These are phyloP conservation scores for Musa itinerans DNA, from an alignment of 176 grass and related monocot species.

Conservation along the genomic window DNA sequence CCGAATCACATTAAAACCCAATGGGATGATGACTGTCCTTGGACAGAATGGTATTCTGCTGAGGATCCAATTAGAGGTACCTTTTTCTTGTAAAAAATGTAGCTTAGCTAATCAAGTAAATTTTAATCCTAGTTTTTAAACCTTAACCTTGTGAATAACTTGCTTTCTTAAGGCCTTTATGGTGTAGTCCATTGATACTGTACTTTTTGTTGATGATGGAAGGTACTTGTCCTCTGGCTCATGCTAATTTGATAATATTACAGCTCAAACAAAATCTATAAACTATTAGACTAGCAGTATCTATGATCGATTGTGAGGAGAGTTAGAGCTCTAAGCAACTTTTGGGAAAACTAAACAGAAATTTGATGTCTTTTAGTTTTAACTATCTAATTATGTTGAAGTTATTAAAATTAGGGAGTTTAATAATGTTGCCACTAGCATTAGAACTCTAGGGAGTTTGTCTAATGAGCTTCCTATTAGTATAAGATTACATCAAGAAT, in stretches of 20 bases:
- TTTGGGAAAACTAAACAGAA: too few relatives aligned
- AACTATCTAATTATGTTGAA: too few relatives aligned
- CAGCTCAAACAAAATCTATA: not conserved
- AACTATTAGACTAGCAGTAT: not conserved
- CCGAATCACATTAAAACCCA: constrained; percentile 50
- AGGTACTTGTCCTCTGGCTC: not conserved
- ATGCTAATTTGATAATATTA: not conserved
- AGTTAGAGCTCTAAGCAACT: not conserved
- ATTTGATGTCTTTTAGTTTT: too few relatives aligned
- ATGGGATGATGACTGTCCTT: constrained; percentile 95
- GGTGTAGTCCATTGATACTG: too few relatives aligned
- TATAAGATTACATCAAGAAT: too few relatives aligned
- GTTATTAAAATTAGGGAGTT: too few relatives aligned
- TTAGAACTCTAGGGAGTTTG: too few relatives aligned
- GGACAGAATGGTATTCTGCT: constrained; percentile 98
- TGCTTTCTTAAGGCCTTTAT: not conserved
- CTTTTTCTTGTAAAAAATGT: not conserved
- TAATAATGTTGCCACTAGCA: too few relatives aligned
- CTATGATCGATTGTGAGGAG: not conserved
- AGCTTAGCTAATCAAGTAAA: not conserved
- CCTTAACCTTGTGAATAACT: not conserved
- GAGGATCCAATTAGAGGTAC: constrained; percentile 96
- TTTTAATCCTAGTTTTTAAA: not conserved
- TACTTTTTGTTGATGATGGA: not conserved
- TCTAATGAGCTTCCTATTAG: too few relatives aligned